These are phyloP conservation scores for Tricladium varicosporioides DNA, from an alignment of 2,329 filamentous ascomycete species.

Conservation along the genomic window DNA sequence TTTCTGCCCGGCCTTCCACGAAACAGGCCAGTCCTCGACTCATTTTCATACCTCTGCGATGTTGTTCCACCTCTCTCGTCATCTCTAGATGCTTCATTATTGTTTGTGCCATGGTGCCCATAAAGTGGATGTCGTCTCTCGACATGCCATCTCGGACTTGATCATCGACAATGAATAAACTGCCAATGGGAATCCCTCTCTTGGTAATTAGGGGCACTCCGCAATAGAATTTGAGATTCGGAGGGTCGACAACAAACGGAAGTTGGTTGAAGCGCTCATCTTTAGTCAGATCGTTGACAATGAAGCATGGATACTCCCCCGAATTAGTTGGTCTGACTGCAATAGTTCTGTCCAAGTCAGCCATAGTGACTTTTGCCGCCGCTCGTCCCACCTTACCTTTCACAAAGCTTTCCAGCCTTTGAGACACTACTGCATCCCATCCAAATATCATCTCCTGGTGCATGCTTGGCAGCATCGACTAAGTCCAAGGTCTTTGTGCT, in stretches of 20 bases:
- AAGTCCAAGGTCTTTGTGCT: slow-evolving; percentile 45
- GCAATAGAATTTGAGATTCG: slow-evolving; percentile 32
- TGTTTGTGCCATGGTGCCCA: slow-evolving; percentile 55
- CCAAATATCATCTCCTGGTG: slow-evolving; percentile 33
- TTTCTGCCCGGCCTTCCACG: slow-evolving; percentile 43
- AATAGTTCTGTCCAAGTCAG: slow-evolving; percentile 29
- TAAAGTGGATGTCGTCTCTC: slow-evolving; percentile 48
- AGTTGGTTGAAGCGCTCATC: slow-evolving; percentile 32
- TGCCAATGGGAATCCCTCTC: slow-evolving; percentile 49
- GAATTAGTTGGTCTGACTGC: slow-evolving; percentile 15
- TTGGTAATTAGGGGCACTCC: slow-evolving; percentile 35
- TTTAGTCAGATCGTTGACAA: slow-evolving; percentile 30
- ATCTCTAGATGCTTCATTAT: slow-evolving; percentile 62
- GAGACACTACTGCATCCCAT: slow-evolving; percentile 31
- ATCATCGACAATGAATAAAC: slow-evolving; percentile 59
- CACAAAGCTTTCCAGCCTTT: slow-evolving; percentile 33
- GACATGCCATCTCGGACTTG: slow-evolving; percentile 50
- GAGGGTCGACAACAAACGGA: slow-evolving; percentile 29
- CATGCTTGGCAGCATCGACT: slow-evolving; percentile 27
- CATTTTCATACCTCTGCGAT: slow-evolving; percentile 53
- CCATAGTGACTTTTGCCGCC: not conserved
- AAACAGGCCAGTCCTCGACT: slow-evolving; percentile 53
- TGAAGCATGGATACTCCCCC: slow-evolving; percentile 31
- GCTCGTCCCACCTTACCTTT: slow-evolving; percentile 22
- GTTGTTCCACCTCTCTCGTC: slow-evolving; percentile 51